Evolutionary conservation across 1,139 yeast genomes (phyloP).

Genomic region (Tardiomyces blankii): DNA sequence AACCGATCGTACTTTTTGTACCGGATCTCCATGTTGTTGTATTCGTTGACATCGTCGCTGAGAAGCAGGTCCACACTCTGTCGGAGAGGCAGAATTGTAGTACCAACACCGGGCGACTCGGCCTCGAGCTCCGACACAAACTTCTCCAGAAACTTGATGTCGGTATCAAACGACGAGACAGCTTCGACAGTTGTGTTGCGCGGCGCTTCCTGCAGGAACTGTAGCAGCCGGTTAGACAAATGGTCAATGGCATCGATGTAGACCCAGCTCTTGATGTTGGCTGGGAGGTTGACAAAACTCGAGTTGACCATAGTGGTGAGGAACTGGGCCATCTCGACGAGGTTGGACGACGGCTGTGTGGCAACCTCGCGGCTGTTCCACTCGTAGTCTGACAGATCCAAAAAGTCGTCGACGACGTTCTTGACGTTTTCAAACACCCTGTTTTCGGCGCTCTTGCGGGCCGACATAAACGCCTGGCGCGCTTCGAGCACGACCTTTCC

Average conservation of each 20-base stretch:
- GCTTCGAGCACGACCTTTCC: constrained; percentile 39
- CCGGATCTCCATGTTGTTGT: constrained; percentile 42
- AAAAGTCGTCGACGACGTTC: constrained; percentile 61
- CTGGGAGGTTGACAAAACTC: constrained; percentile 76
- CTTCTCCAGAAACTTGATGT: constrained; percentile 47
- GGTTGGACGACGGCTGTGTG: constrained; percentile 58
- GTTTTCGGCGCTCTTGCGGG: constrained; percentile 68
- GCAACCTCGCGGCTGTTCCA: constrained; percentile 50
- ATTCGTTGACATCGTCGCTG: constrained; percentile 40
- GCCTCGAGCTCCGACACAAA: constrained; percentile 25
- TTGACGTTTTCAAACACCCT: constrained; percentile 63
- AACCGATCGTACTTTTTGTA: constrained; percentile 52
- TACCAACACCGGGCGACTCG: constrained; percentile 5
- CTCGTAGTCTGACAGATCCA: constrained; percentile 79
- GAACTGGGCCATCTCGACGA: constrained; percentile 80
- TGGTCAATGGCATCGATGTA: constrained; percentile 82
- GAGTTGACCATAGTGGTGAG: constrained; percentile 79
- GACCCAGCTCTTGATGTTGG: constrained; percentile 64
- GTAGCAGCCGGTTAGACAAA: constrained; percentile 60
- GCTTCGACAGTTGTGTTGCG: constrained; percentile 32
- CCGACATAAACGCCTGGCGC: constrained; percentile 41
- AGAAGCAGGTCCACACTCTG: constrained; percentile 49
- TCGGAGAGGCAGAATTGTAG: constrained; percentile 43
- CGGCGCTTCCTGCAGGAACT: constrained; percentile 42
- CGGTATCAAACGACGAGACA: constrained; percentile 49